Base-by-base conservation (phyloP, 1,139 yeast species). In the Taphrina populina region DNA sequence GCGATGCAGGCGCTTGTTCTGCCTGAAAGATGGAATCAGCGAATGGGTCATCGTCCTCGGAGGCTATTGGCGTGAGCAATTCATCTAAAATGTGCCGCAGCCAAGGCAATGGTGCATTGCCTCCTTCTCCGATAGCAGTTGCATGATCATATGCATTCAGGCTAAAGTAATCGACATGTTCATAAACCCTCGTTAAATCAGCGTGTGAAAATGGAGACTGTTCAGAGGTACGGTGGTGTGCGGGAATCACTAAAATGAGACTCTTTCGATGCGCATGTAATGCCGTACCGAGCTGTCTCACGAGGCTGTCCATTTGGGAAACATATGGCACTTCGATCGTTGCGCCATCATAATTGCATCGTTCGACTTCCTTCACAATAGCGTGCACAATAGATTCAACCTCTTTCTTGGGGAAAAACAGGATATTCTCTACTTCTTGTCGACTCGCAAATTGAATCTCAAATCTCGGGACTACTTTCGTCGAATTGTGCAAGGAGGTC, bases 101-200 rank as follows among this genome's bases (percentile, higher is more conserved):
- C 54, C 54, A 49, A 10, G 33, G 46, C 21, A 49, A n/a, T 13
- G 54, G 54, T 8, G 46, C 44, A 30, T 49, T 49, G 32, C 46
- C 54, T 11, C 29, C 43, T 4, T 41, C 19, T 13, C 54, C 54
- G 20, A 33, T 15, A 2, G 33, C 21, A 15, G 33, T 29, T 6
- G 39, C 32, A 29, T 49, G 54, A 32, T 49, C 54, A 32, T 49
- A 49, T 13, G 54, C 44, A 10, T 37, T 41, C 29, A 49, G 54
- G 15, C 46, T 37, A n/a, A 49, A 49, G 17, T 21, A 23, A 10
- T 49, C 54, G 20, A 49, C 43, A 2, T 3, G 13, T 19, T 19
- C 11, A 11, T 7, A 35, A 11, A 24, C 15, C 19, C 11, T 20
- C 10, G 20, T 5, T 21, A 43, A 11, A 29, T 43, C 47, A 1